A percentile compares a stretch with the other conserved stretches of the same genome.
phyloP scores from a whole-genome alignment of 495 filamentous ascomycete genomes.

The Aspergillus indologenus region DNA sequence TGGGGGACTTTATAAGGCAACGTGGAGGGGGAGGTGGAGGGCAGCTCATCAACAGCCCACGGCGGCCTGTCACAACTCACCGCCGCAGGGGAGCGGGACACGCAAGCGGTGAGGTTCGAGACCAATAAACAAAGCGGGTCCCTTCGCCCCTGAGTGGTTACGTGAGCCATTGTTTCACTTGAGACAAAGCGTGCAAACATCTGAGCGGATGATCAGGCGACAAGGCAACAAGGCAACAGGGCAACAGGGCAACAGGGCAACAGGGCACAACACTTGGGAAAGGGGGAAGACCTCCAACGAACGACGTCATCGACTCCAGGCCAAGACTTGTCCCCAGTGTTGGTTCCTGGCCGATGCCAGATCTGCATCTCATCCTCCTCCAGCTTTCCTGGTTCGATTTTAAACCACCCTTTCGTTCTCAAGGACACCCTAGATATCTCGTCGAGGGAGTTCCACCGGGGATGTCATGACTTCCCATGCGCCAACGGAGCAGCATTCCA shows the following conservation, averaged over 20 bases:
- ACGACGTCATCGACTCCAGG: conserved; percentile 33
- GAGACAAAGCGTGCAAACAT: conserved; percentile 18
- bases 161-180: conserved; percentile 5
- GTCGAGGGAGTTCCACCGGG: neutral
- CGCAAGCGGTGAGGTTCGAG: conserved; percentile 24
- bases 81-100: conserved; percentile 24
- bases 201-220: conserved; percentile 2
- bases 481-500: conserved; percentile 16
- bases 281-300: neutral
- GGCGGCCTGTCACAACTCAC: conserved; percentile 19
- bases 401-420: neutral
- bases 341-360: conserved; percentile 9
- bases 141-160: neutral
- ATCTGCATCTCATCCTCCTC: conserved; percentile 1
- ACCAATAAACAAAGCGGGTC: conserved; percentile 21
- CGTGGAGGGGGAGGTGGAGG: conserved; percentile 7
- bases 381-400: neutral
- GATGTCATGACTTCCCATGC: conserved; percentile 34
- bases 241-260: neutral
- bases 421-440: neutral
- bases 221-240: neutral
- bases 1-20: conserved; percentile 12
- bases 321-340: conserved; percentile 14
- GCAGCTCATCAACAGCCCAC: conserved; percentile 17
- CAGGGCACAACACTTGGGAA: neutral